phyloP scores from a whole-genome alignment of 108 stramenopile genomes.

The Mayamaea pseudoterrestris region DNA sequence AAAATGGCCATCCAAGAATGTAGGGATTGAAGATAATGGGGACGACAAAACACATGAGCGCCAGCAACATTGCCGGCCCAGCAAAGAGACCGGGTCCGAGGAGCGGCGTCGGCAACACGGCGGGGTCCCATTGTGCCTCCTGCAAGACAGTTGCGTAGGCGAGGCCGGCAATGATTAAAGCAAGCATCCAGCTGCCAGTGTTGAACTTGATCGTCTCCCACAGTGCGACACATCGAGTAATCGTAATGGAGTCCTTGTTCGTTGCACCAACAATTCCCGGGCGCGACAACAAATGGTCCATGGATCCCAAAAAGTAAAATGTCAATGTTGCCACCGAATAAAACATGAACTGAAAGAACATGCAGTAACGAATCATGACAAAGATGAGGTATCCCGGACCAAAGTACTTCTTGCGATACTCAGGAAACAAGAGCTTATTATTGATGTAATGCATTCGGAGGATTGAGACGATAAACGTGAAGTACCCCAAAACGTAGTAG shows the following conservation, averaged over 20 bases:
- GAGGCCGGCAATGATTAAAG: constrained; percentile 13
- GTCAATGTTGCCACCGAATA: constrained; percentile 32
- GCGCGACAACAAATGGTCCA: constrained; percentile 40
- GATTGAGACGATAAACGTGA: constrained; percentile 31
- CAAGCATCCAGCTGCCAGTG: constrained; percentile 19
- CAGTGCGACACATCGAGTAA: constrained; percentile 26
- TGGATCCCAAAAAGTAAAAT: constrained; percentile 34
- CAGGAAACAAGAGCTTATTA: constrained; percentile 36
- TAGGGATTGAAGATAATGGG: constrained; percentile 37
- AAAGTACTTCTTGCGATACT: constrained; percentile 19
- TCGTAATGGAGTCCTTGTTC: constrained; percentile 40
- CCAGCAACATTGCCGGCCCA: constrained; percentile 25
- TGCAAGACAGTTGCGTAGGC: constrained; percentile 19
- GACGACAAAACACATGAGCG: constrained; percentile 18
- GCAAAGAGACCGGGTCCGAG: constrained; percentile 16
- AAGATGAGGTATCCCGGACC: constrained; percentile 16
- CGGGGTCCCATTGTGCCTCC: constrained; percentile 14
- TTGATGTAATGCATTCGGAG: constrained; percentile 32
- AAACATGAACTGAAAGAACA: constrained; percentile 36
- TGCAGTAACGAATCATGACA: constrained; percentile 23
- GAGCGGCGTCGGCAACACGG: constrained; percentile 12
- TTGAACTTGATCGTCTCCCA: constrained; percentile 32
- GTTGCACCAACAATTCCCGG: constrained; percentile 26
- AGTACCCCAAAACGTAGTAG: constrained; percentile 40
- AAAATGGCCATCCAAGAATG: constrained; percentile 39